phyloP scores from a whole-genome alignment of 805 yeast species.

The Metschnikowia colocasiae region DNA sequence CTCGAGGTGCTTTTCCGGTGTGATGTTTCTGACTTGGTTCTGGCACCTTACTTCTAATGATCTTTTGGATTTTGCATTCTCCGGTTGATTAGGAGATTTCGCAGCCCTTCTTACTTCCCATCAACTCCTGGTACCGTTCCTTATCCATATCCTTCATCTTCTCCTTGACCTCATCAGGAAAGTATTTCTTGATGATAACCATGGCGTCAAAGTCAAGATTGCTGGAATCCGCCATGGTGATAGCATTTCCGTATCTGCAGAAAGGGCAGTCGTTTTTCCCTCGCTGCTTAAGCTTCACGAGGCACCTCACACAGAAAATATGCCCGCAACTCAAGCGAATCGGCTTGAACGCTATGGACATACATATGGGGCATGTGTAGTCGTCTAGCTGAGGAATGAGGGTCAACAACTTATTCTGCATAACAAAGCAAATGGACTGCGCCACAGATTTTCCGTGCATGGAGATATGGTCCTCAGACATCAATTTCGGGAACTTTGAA shows the following conservation, averaged over 20 bases:
- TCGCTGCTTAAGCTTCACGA: constrained; percentile 62
- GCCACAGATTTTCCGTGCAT: constrained; percentile 49
- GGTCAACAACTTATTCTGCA: constrained; percentile 50
- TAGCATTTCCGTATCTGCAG: constrained; percentile 52
- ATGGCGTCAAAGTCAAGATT: constrained; percentile 56
- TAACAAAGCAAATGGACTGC: constrained; percentile 51
- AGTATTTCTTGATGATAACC: constrained; percentile 52
- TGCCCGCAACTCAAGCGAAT: constrained; percentile 62
- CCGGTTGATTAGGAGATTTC: constrained; percentile 7
- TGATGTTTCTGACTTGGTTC: no score
- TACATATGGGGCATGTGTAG: constrained; percentile 71
- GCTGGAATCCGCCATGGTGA: constrained; percentile 53
- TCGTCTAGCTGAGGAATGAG: constrained; percentile 73
- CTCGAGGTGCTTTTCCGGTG: no score
- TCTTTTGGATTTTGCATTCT: no score
- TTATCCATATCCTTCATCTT: constrained; percentile 52
- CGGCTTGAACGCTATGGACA: constrained; percentile 68
- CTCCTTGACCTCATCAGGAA: constrained; percentile 64
- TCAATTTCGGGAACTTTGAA: constrained; percentile 42
- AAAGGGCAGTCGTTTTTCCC: constrained; percentile 62
- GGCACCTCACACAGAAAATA: constrained; percentile 67
- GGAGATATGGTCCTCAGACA: constrained; percentile 40
- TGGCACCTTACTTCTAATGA: no score
- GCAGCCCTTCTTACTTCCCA: constrained; percentile 23
- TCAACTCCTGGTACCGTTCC: constrained; percentile 34